phyloP scores from a whole-genome alignment of 148 eudicot genomes.

The Persicaria maculosa region DNA sequence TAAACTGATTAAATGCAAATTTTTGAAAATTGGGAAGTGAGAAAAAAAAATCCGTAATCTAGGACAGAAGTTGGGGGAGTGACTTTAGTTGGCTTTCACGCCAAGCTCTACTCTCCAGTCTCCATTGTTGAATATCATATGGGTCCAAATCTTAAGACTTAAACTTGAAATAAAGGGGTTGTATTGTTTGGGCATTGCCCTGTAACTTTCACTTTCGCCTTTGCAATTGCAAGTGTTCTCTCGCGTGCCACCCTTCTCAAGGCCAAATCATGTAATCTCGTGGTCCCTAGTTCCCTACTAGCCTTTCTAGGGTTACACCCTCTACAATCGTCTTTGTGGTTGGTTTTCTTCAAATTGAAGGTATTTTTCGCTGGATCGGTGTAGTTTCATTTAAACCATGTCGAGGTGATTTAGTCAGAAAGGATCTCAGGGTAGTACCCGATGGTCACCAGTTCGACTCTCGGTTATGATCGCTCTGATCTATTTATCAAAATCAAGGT shows the following conservation, averaged over 20 bases:
- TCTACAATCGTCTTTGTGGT: background rate
- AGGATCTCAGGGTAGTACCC: too few relatives aligned
- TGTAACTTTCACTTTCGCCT: slow-evolving; percentile 1
- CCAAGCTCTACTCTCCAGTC: background rate
- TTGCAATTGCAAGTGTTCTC: slow-evolving; percentile 7
- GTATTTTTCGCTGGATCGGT: too few relatives aligned
- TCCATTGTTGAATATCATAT: background rate
- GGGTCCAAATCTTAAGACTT: background rate
- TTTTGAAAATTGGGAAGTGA: too few relatives aligned
- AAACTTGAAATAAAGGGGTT: background rate
- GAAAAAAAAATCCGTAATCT: too few relatives aligned
- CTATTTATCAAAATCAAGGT: too few relatives aligned
- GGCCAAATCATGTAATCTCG: background rate
- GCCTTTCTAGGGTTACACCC: background rate
- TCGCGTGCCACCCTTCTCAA: background rate
- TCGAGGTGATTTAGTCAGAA: too few relatives aligned
- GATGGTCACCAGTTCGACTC: too few relatives aligned
- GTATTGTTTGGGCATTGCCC: background rate
- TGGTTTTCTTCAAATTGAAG: background rate
- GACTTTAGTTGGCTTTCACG: background rate
- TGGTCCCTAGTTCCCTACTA: background rate
- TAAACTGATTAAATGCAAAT: too few relatives aligned
- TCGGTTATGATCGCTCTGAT: too few relatives aligned
- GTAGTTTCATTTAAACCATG: too few relatives aligned
- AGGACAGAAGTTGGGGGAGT: too few relatives aligned